A percentile compares a stretch with the other conserved stretches of the same genome.
phyloP scores from a whole-genome alignment of 192 early-diverging fungal species.

The Funneliformis geosporum region DNA sequence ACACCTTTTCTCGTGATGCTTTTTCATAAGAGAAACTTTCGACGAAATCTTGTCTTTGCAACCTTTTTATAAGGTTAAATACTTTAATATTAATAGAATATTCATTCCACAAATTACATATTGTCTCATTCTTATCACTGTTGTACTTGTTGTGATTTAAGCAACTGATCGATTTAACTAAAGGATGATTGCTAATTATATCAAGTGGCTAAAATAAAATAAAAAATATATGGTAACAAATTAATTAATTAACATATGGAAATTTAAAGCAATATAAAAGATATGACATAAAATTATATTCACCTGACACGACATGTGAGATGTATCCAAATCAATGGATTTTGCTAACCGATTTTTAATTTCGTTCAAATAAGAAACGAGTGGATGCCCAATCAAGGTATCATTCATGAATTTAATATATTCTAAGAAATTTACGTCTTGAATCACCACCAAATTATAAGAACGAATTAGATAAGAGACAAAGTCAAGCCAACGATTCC shows the following conservation, averaged over 20 bases:
- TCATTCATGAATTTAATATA: slow-evolving; percentile 1
- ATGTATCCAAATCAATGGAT: background rate
- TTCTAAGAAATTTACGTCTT: background rate
- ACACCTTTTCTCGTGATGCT: slow-evolving; percentile 31
- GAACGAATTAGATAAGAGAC: slow-evolving; percentile 6
- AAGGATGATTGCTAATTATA: slow-evolving; percentile 9
- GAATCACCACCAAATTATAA: background rate
- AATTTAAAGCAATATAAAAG: background rate
- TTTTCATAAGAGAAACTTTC: slow-evolving; percentile 29
- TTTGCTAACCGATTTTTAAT: slow-evolving; percentile 16
- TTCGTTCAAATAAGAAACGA: background rate
- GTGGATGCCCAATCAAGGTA: background rate
- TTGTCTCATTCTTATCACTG: background rate
- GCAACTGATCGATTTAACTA: background rate
- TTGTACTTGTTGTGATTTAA: background rate
- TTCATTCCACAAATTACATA: slow-evolving; percentile 4
- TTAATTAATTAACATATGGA: background rate
- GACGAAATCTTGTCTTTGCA: slow-evolving; percentile 36
- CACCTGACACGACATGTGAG: slow-evolving; percentile 3
- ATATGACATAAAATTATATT: background rate
- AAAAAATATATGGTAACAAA: background rate
- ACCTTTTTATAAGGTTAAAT: slow-evolving; percentile 33
- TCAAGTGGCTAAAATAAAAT: slow-evolving; percentile 27
- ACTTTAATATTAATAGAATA: slow-evolving; percentile 24
- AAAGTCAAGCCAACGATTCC: slow-evolving; percentile 48